Evolutionary conservation across 495 filamentous ascomycete genomes (phyloP).

Genomic region (Xylaria flabelliformis): DNA sequence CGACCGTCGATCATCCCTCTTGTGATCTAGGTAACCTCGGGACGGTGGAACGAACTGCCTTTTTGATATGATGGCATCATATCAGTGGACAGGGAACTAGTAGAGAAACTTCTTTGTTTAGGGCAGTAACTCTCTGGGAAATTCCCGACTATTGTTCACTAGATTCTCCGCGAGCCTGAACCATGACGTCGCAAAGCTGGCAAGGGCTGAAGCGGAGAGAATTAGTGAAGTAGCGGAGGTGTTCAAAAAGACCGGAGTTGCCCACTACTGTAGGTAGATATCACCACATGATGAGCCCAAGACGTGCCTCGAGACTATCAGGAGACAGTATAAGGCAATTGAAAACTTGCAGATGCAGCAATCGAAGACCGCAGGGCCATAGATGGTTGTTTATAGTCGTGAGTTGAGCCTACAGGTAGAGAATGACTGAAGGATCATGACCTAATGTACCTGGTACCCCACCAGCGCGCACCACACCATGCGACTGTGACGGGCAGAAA

Average conservation of each 20-base stretch:
- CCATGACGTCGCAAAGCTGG: neutral
- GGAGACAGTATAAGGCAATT: neutral
- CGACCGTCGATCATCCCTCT: slow-evolving; percentile 14
- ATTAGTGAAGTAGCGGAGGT: neutral
- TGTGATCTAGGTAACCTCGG: slow-evolving; percentile 7
- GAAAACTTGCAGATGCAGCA: slow-evolving; percentile 9
- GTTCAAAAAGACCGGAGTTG: slow-evolving; percentile 1
- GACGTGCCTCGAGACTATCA: slow-evolving; percentile 1
- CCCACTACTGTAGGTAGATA: neutral
- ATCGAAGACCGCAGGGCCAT: neutral
- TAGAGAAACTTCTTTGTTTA: neutral
- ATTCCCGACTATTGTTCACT: neutral
- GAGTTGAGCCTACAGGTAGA: neutral
- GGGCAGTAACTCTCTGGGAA: neutral
- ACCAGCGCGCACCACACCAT: slow-evolving; percentile 19
- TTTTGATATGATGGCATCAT: slow-evolving; percentile 12
- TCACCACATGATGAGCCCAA: neutral
- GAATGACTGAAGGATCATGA: slow-evolving; percentile 1
- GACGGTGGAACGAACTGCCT: slow-evolving; percentile 6
- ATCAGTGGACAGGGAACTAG: neutral
- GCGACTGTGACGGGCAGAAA: slow-evolving; percentile 27
- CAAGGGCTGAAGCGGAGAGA: slow-evolving; percentile 6
- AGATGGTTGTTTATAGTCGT: slow-evolving; percentile 15
- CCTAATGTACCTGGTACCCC: slow-evolving; percentile 19
- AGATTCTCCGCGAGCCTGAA: neutral